A percentile compares a stretch with the other conserved stretches of the same genome.
Evolutionary conservation across 2,329 filamentous ascomycete genomes (phyloP).

Genomic region (Blumeria hordei): DNA sequence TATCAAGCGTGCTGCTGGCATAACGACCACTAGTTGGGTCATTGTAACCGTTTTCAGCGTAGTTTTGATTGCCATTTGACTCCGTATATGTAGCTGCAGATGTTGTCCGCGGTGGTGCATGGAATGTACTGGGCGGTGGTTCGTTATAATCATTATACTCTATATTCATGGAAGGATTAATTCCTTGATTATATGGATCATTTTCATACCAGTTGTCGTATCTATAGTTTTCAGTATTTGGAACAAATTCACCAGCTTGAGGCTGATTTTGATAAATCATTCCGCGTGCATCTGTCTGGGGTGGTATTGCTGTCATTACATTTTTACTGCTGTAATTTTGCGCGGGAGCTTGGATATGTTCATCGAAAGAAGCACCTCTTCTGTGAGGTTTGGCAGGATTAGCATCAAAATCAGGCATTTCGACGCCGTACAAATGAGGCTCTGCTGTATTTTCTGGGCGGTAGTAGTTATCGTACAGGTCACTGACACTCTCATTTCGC

Average conservation of each 20-base stretch:
- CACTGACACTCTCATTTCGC: conserved; percentile 19
- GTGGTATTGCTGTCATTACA: not conserved
- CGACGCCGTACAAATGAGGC: conserved; percentile 8
- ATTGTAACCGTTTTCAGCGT: conserved; percentile 6
- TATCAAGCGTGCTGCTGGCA: conserved; percentile 5
- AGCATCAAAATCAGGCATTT: conserved; percentile 14
- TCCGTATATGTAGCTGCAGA: conserved; percentile 9
- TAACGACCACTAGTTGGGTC: conserved; percentile 6
- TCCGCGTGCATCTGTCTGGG: too few relatives aligned
- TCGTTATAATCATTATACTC: conserved; percentile 5
- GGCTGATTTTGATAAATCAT: not conserved
- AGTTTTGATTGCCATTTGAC: conserved; percentile 5
- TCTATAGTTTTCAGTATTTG: conserved; percentile 16
- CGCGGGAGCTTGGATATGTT: conserved; percentile 10
- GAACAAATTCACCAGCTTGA: conserved; percentile 9
- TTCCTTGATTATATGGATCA: conserved; percentile 4
- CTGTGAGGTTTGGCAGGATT: conserved; percentile 5
- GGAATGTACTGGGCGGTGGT: conserved; percentile 7
- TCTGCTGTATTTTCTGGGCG: conserved; percentile 4
- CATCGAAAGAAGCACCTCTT: conserved; percentile 12
- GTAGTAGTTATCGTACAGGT: conserved; percentile 32
- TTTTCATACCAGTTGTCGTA: conserved; percentile 11
- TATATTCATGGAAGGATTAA: conserved; percentile 3
- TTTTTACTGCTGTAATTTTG: conserved; percentile 18
- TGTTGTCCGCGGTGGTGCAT: conserved; percentile 10